Evolutionary conservation across 768 basidiomycete species (phyloP), one percentile per base, ranked within the genome.

Genomic region (Kwoniella botswanensis): DNA sequence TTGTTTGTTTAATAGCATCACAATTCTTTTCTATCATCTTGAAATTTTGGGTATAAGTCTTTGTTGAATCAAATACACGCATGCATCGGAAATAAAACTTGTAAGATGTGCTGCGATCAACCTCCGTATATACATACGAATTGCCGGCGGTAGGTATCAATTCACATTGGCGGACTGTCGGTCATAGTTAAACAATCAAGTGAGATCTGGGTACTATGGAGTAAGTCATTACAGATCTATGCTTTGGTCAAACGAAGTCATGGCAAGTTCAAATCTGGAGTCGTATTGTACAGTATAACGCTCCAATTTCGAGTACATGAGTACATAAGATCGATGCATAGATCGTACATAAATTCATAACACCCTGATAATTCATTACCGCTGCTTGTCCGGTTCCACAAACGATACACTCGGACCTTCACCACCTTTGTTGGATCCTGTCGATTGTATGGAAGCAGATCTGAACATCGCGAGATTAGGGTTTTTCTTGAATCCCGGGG

Each of bases 401-500:
- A 76, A 76, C 4, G 71, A 73, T 42, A 76, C 74, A 64, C 69
- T 73, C 11, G 74, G 68, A 63, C 69, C 58, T 35, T 71, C 71
- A 7, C 35, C 46, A 2, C 61, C 54, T 11, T 56, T 42, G 43
- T 42, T 53, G 4, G 53, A 67, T 4, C 29, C 29, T 7, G 55
- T 43, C 18, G 64, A 65, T 22, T 68, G 70, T 41, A 78, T 60
- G 11, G 72, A 73, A 10, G 68, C 52, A 18, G 73, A 71, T 57
- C 79, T 66, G 57, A 64, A 80, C 79, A 80, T 76, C 17, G 76
- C 46, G 52, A 80, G 60, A 12, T 65, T 65, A n/a, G 79, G 76
- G 63, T 77, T 77, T 24, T 55, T 65, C 55, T 70, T 80, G 62
- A 80, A 80, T 3, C 76, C 76, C 53, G 79, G 79, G 29, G 58